Percentiles rank a stretch among this genome's conserved stretches.
These are phyloP conservation scores for Fomitiporia mediterranea DNA, from an alignment of 1,284 basidiomycete species.

Conservation along the genomic window DNA sequence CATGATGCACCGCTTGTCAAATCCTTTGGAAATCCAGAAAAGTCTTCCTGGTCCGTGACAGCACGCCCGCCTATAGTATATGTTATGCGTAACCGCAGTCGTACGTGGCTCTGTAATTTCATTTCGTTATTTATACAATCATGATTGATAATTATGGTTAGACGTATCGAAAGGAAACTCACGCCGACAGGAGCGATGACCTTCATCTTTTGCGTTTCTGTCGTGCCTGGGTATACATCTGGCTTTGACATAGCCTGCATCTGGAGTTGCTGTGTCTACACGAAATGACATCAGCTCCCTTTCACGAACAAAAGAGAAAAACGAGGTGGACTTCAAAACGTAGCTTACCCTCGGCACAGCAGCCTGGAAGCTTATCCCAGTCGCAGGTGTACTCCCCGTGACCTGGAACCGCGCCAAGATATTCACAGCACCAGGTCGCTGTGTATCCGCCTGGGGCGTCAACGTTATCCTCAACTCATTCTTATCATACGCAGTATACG, in stretches of 20 bases:
- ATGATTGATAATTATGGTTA: background rate
- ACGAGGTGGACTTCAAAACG: too few relatives aligned
- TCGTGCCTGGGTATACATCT: slow-evolving; percentile 69
- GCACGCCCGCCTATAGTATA: slow-evolving; percentile 65
- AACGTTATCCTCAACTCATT: slow-evolving; percentile 87
- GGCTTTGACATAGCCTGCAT: slow-evolving; percentile 97
- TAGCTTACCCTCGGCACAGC: slow-evolving; percentile 90
- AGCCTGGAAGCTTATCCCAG: slow-evolving; percentile 88
- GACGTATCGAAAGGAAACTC: slow-evolving; percentile 32
- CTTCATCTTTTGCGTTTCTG: slow-evolving; percentile 94
- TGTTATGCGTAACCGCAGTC: slow-evolving; percentile 82
- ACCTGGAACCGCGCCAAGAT: slow-evolving; percentile 87
- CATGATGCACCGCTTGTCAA: slow-evolving; percentile 50
- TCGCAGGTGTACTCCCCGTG: slow-evolving; percentile 46
- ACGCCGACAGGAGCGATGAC: slow-evolving; percentile 87
- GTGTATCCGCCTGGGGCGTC: slow-evolving; percentile 76
- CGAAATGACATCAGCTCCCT: slow-evolving; percentile 10
- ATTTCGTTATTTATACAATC: slow-evolving; percentile 5
- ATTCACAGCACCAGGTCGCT: slow-evolving; percentile 83
- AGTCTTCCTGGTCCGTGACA: slow-evolving; percentile 93
- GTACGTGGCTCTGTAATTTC: slow-evolving; percentile 69
- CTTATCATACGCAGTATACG: slow-evolving; percentile 89
- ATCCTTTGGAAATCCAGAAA: slow-evolving; percentile 81
- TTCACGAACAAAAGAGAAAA: background rate
- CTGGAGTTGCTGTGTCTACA: slow-evolving; percentile 91